A percentile compares a stretch with the other conserved stretches of the same genome.
Conservation (phyloP, 2,329 filamentous ascomycete genomes). For the Monilinia aucupariae region DNA sequence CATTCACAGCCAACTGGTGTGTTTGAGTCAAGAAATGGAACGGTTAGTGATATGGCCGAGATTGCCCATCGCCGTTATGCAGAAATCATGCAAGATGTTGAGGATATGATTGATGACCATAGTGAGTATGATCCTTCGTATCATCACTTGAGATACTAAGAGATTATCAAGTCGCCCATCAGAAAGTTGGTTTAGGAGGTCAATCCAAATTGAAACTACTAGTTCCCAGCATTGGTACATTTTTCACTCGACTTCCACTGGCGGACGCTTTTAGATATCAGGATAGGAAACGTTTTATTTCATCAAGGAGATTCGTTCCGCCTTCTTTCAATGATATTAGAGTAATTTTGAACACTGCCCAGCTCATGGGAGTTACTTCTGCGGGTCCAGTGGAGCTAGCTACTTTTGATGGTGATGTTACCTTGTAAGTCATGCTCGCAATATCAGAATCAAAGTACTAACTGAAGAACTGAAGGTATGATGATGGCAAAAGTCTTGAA, state of each 20-base stretch:
- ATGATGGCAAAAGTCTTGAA: constrained; percentile 76
- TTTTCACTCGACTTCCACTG: constrained; percentile 83
- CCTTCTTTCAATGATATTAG: constrained; percentile 97
- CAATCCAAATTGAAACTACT: constrained; percentile 89
- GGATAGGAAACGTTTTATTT: constrained; percentile 80
- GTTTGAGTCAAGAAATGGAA: constrained; percentile 62
- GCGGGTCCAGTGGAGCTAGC: constrained; percentile 71
- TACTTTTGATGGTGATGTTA: constrained; percentile 97
- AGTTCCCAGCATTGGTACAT: constrained; percentile 84
- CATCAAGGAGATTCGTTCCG: constrained; percentile 83
- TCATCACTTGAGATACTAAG: constrained; percentile 6
- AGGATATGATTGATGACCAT: constrained; percentile 86
- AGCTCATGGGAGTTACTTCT: constrained; percentile 83
- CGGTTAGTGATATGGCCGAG: constrained; percentile 65
- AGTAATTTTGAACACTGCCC: constrained; percentile 87
- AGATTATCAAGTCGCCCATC: constrained; percentile 57
- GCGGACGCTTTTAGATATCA: constrained; percentile 90
- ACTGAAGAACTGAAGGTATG: constrained; percentile 42
- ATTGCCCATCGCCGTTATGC: constrained; percentile 84
- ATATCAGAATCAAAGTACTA: constrained; percentile 37
- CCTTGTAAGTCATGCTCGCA: constrained; percentile 51
- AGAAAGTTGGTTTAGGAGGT: constrained; percentile 56
- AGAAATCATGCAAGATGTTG: constrained; percentile 92
- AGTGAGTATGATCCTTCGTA: constrained; percentile 47
- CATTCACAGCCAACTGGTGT: constrained; percentile 90